Base-by-base conservation (phyloP, 805 yeast genomes). In the Torulaspora quercuum region DNA sequence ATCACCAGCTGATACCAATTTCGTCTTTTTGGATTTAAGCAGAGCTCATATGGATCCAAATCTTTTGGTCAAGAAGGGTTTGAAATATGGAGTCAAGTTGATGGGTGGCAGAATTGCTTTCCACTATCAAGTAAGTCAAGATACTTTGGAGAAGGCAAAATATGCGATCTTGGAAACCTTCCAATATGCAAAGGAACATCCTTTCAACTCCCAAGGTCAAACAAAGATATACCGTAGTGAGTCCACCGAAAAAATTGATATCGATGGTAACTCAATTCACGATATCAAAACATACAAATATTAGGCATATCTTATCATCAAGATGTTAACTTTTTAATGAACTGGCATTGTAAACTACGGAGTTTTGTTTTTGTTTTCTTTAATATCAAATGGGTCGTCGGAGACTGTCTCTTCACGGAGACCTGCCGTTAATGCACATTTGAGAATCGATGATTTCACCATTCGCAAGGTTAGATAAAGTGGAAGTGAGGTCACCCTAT, bases 1-100 rank as follows among this genome's bases (percentile, higher is more conserved):
- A 53, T 68, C 75, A n/a, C 95, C 96, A 3, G 82, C 78, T 3
- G 79, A 88, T 44, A 82, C 95, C 8, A 87, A 81, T 57, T 86
- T 89, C 60, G 88, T 89, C 27, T 85, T 85, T 53, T 52, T 85
- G 35, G 90, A 88, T 56, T 61, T 76, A 16, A 57, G 56, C 32
- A 60, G 59, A 24, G 74, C 73, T 46, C 67, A 67, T 34, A 73
- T 87, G 60, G 75, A 80, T 53, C 76, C 80, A 17, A 71, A 62
- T 12, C 67, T 68, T 19, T 62, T 85, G 39, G 69, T 68, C 16
- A 69, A 71, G 47, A 63, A 71, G 41, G 86, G 81, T 41, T 58
- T 67, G 28, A 75, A 82, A 50, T 67, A 78, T 53, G 74, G 76
- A 32, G 70, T 89, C 39, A 78, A 73, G 49, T 61, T 82, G 24